A percentile compares a stretch with the other conserved stretches of the same genome.
Evolutionary conservation across 176 grass and related monocot genomes (phyloP).

Genomic region (Bolboschoenus planiculmis): DNA sequence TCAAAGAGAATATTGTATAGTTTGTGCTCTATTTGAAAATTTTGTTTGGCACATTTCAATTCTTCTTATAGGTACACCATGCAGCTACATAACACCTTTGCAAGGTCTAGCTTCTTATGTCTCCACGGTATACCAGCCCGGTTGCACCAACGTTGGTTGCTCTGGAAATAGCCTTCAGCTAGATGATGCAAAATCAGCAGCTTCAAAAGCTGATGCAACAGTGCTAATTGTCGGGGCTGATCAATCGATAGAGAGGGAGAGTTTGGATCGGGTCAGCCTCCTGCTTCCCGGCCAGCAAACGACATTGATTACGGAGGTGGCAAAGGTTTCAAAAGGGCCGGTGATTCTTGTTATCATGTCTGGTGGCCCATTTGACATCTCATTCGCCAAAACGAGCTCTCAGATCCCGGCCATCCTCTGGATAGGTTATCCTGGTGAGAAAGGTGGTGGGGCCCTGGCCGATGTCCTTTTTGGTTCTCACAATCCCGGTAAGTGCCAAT

Average conservation of each 20-base stretch:
- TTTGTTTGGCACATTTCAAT: not conserved
- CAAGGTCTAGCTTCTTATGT: constrained; percentile 54
- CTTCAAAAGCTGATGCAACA: constrained; percentile 66
- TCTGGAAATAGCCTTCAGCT: constrained; percentile 56
- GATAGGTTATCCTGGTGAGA: constrained; percentile 87
- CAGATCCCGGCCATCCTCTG: constrained; percentile 71
- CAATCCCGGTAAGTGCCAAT: constrained; percentile 53
- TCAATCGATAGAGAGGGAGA: constrained; percentile 67
- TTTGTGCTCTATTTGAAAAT: not conserved
- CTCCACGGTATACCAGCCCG: constrained; percentile 60
- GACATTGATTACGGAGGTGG: constrained; percentile 52
- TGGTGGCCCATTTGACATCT: constrained; percentile 71
- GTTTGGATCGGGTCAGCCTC: constrained; percentile 61
- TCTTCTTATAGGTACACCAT: constrained; percentile 51
- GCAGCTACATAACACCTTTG: constrained; percentile 66
- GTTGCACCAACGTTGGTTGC: constrained; percentile 66
- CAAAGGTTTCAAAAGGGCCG: constrained; percentile 48
- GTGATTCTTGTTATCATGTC: constrained; percentile 98
- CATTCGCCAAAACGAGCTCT: constrained; percentile 39
- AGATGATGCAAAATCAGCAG: constrained; percentile 44
- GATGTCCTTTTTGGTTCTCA: constrained; percentile 74
- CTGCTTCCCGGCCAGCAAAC: constrained; percentile 61
- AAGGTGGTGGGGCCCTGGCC: constrained; percentile 68
- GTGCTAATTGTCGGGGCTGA: constrained; percentile 73
- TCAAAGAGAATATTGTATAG: not conserved